phyloP scores from a whole-genome alignment of 148 eudicot species.

The Silene latifolia region DNA sequence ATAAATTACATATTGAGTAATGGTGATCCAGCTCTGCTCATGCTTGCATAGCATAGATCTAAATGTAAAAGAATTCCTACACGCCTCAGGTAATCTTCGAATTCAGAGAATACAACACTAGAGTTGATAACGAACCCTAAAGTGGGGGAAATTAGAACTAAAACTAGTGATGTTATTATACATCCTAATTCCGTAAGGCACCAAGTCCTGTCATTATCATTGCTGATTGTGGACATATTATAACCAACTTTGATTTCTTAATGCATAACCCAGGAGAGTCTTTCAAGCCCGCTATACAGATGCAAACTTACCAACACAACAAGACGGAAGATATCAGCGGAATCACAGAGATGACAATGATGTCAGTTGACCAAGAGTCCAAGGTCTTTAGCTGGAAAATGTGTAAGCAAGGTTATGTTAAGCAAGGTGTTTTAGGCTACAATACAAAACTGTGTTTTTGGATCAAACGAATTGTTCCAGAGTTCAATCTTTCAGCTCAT shows the following conservation, averaged over 20 bases:
- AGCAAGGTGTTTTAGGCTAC: neutral
- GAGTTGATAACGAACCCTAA: neutral
- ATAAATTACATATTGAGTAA: too few relatives aligned
- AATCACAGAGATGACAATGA: constrained; percentile 22
- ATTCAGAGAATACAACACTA: neutral
- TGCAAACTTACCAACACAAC: constrained; percentile 19
- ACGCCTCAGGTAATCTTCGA: neutral
- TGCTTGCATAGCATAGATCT: neutral
- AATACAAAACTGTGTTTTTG: neutral
- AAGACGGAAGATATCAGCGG: constrained; percentile 12
- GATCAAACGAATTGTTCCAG: neutral
- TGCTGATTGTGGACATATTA: neutral
- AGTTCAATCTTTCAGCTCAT: neutral
- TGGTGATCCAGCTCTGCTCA: too few relatives aligned
- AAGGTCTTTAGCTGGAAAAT: constrained; percentile 32
- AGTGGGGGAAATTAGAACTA: neutral
- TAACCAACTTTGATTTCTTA: neutral
- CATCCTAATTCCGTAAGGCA: neutral
- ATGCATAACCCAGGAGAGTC: constrained; percentile 14
- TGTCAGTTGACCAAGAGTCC: constrained; percentile 10
- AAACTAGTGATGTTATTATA: neutral
- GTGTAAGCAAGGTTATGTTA: constrained; percentile 5
- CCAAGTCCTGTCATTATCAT: neutral
- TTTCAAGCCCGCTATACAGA: neutral
- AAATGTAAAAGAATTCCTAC: neutral